Evolutionary conservation across 2,329 filamentous ascomycete species (phyloP).

Genomic region (Colletotrichum theobromicola): DNA sequence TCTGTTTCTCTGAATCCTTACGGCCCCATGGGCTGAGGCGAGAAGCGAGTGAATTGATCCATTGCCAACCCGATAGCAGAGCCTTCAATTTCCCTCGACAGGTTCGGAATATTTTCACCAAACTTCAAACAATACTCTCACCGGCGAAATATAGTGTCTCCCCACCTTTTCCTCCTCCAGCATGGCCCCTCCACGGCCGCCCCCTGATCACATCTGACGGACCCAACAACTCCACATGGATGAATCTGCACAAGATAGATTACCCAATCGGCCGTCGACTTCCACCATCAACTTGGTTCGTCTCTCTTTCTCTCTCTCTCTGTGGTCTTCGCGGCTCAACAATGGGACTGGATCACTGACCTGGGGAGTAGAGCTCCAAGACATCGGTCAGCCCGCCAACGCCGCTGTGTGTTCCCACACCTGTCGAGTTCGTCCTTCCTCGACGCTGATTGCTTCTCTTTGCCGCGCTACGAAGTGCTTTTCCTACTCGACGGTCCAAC

Average conservation of each 20-base stretch:
- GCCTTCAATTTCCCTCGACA: constrained; percentile 19
- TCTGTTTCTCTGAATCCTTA: neutral
- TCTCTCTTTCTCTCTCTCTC: neutral
- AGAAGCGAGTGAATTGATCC: neutral
- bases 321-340: neutral
- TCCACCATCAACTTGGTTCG: neutral
- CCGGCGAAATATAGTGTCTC: constrained; percentile 16
- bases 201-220: constrained; percentile 3
- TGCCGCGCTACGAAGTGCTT: neutral
- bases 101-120: constrained; percentile 15
- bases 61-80: constrained; percentile 8
- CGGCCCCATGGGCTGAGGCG: neutral
- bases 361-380: neutral
- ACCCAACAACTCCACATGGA: constrained; percentile 12
- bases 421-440: neutral
- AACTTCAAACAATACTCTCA: constrained; percentile 20
- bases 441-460: constrained; percentile 1
- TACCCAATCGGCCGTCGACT: constrained; percentile 6
- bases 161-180: constrained; percentile 3
- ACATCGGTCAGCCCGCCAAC: neutral
- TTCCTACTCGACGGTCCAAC: neutral
- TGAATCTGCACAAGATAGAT: constrained; percentile 18
- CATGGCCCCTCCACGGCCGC: neutral
- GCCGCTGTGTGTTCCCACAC: neutral
- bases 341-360: neutral